Evolutionary conservation across 75 land plant species (phyloP).

Genomic region (Cupressus sempervirens): DNA sequence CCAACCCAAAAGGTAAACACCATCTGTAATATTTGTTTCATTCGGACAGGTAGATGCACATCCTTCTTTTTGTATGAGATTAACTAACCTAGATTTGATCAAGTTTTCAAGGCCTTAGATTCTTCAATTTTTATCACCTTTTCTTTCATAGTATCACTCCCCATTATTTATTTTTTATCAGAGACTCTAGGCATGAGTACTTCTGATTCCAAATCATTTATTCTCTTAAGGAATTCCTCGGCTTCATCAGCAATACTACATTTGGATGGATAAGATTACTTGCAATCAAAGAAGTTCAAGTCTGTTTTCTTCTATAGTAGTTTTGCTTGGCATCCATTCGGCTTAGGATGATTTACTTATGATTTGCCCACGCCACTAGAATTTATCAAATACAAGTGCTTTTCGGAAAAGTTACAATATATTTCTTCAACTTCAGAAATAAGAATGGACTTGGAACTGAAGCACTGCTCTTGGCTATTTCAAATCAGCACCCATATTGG

Average conservation of each 20-base stretch:
- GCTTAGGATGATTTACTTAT: not conserved
- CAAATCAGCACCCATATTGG: not conserved
- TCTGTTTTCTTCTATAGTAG: too few species aligned
- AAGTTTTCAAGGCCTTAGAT: not conserved
- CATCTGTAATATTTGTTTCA: not conserved
- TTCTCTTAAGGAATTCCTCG: not conserved
- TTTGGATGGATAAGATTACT: too few species aligned
- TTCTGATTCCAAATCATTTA: not conserved
- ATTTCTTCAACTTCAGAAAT: not conserved
- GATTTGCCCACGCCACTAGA: not conserved
- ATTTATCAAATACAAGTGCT: not conserved
- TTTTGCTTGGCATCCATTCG: not conserved
- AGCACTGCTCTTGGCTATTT: not conserved
- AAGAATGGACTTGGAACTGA: not conserved
- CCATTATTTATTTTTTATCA: not conserved
- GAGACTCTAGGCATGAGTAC: not conserved
- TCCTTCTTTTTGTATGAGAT: not conserved
- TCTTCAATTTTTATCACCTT: not conserved
- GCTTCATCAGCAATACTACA: not conserved
- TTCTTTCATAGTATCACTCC: not conserved
- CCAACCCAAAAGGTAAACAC: constrained; percentile 11
- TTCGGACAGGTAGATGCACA: not conserved
- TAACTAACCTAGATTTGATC: not conserved
- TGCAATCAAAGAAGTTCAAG: too few species aligned
- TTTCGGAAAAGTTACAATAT: not conserved